phyloP scores from a whole-genome alignment of 179 eudicot species.

The Silene vulgaris region DNA sequence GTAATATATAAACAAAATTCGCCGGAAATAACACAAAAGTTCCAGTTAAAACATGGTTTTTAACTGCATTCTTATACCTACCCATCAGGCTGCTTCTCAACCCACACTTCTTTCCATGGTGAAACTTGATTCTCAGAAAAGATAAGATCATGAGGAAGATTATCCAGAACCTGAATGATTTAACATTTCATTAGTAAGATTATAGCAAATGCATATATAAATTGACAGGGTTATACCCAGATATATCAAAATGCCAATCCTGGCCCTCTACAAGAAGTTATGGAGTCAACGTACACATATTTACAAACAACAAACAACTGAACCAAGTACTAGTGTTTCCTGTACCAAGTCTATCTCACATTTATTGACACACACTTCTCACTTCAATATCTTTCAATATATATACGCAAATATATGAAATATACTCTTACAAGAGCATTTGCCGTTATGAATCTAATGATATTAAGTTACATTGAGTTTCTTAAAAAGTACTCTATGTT shows the following conservation, averaged over 20 bases:
- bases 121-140: slow-evolving; percentile 75
- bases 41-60: neutral
- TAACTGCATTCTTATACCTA: slow-evolving; percentile 24
- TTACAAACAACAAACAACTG: neutral
- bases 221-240: neutral
- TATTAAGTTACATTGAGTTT: no score
- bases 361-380: neutral
- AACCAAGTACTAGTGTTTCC: no score
- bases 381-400: no score
- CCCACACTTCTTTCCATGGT: slow-evolving; percentile 97
- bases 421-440: no score
- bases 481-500: no score
- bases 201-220: neutral
- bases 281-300: neutral
- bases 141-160: slow-evolving; percentile 93
- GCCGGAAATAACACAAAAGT: no score
- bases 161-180: slow-evolving; percentile 79
- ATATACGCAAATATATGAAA: neutral
- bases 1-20: no score
- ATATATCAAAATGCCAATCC: neutral
- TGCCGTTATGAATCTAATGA: no score
- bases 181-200: neutral
- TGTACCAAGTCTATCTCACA: no score
- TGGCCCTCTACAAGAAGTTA: neutral
- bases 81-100: slow-evolving; percentile 64